phyloP scores from a whole-genome alignment of 805 yeast species.

The Teunomyces barrocoloradensis region DNA sequence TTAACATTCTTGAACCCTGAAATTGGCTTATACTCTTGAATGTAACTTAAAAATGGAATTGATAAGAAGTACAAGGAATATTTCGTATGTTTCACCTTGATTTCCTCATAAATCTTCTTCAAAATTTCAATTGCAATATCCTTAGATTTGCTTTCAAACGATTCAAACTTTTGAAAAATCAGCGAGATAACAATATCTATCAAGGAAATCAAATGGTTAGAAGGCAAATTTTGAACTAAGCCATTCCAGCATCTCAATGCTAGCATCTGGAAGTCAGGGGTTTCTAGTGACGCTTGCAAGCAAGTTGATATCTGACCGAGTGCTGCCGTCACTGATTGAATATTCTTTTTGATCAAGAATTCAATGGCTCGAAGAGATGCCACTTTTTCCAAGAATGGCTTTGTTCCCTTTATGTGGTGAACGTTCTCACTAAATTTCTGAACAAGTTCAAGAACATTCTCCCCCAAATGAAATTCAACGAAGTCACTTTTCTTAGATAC shows the following conservation, averaged over 20 bases:
- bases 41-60: constrained; percentile 36
- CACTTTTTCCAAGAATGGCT: constrained; percentile 69
- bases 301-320: constrained; percentile 86
- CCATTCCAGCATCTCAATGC: constrained; percentile 69
- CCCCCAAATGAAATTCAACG: constrained; percentile 23
- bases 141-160: constrained; percentile 50
- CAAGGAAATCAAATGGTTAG: constrained; percentile 58
- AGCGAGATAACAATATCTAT: constrained; percentile 74
- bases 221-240: constrained; percentile 55
- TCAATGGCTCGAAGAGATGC: constrained; percentile 73
- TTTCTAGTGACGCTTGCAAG: constrained; percentile 73
- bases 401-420: constrained; percentile 67
- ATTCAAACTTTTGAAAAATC: constrained; percentile 63
- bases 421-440: constrained; percentile 78
- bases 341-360: constrained; percentile 55
- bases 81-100: constrained; percentile 32
- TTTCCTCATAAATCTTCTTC: constrained; percentile 28
- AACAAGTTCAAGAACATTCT: constrained; percentile 63
- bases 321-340: constrained; percentile 53
- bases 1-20: constrained; percentile 14
- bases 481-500: constrained; percentile 17
- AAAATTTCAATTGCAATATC: constrained; percentile 53
- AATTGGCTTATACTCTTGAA: constrained; percentile 19
- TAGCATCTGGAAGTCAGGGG: constrained; percentile 53
- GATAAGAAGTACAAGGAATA: constrained; percentile 55